Evolutionary conservation across 2,329 filamentous ascomycete genomes (phyloP), one percentile per base, ranked within the genome.

Genomic region (Colletotrichum sp.): DNA sequence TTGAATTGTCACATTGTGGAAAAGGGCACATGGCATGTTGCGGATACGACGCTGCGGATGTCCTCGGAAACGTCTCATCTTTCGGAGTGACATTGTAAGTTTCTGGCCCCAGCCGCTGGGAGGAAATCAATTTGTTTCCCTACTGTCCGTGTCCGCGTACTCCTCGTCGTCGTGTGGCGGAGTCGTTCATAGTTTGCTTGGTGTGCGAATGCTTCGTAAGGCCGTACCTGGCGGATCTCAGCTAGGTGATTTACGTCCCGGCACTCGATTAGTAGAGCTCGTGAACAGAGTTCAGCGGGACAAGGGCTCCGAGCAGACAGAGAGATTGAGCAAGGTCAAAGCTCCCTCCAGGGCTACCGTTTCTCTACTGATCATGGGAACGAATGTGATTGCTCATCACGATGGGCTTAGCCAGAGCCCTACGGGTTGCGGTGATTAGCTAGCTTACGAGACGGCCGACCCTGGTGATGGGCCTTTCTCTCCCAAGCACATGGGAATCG

Each of bases 31-130:
- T 57, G 30, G 30, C 26, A 21, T 61, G 28, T 1, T 13, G n/a
- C 7, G 34, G 61, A 67, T 71, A 60, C 67, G 61, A 75, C 72
- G 52, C 28, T 72, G 38, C 63, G 69, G 69, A 67, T 61, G 68
- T 15, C 12, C 34, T 67, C 67, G 72, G 58, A 43, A 43, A 43
- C 38, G 21, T 57, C 52, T n/a, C 24, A 24, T 21, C 38, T 18
- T 52, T 15, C 21, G 4, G 2, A 6, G 34, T 13, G 13, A 57
- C 52, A 4, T 26, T 57, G n/a, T 57, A 26, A 24, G 9, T 26
- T 26, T 2, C 0, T 43, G 38, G 38, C 38, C 8, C 38, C 38
- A 2, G 16, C 8, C 5, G 57, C n/a, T 24, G 55, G 24, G 26
- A 28, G 28, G 38, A 1, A 18, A 43, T 2, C 38, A 43, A n/a